Percentiles rank a stretch among this genome's conserved stretches.
Evolutionary conservation across 768 basidiomycete species (phyloP).

Genomic region (Suillus decipiens): DNA sequence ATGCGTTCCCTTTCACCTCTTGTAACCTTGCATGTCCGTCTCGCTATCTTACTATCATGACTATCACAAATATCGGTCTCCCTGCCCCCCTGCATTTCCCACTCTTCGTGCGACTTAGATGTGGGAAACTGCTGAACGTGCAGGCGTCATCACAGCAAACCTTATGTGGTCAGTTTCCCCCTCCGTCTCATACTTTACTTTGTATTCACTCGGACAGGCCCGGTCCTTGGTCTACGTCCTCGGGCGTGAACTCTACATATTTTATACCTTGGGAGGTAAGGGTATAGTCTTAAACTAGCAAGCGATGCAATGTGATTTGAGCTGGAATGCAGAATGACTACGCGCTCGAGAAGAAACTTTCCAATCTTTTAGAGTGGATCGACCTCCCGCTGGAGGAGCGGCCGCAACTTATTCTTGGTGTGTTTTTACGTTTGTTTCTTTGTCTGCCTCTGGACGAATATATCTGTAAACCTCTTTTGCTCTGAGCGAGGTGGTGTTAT

Average conservation of each 20-base stretch:
- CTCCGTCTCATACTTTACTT: not conserved
- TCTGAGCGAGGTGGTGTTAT: not conserved
- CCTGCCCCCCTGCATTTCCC: not conserved
- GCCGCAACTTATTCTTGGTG: slow-evolving; percentile 79
- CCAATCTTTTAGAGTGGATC: slow-evolving; percentile 80
- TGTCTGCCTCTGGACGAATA: not conserved
- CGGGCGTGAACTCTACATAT: slow-evolving; percentile 69
- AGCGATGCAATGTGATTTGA: not conserved
- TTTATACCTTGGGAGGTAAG: slow-evolving; percentile 77
- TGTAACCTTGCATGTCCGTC: not conserved
- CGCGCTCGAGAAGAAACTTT: slow-evolving; percentile 66
- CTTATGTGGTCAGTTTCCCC: slow-evolving; percentile 78
- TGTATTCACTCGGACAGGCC: slow-evolving; percentile 51
- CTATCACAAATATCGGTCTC: not conserved
- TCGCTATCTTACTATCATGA: not conserved
- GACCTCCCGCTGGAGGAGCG: slow-evolving; percentile 70
- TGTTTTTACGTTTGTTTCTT: slow-evolving; percentile 18
- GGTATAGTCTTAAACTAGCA: slow-evolving; percentile 4
- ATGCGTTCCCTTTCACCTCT: not conserved
- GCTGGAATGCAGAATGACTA: slow-evolving; percentile 49
- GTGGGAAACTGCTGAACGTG: slow-evolving; percentile 85
- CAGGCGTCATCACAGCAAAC: slow-evolving; percentile 77
- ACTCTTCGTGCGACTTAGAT: slow-evolving; percentile 48
- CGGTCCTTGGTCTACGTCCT: slow-evolving; percentile 71
- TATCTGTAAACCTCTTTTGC: slow-evolving; percentile 6